Conservation (phyloP, 208 protist genomes). For the Vickermania ingenoplastis region DNA sequence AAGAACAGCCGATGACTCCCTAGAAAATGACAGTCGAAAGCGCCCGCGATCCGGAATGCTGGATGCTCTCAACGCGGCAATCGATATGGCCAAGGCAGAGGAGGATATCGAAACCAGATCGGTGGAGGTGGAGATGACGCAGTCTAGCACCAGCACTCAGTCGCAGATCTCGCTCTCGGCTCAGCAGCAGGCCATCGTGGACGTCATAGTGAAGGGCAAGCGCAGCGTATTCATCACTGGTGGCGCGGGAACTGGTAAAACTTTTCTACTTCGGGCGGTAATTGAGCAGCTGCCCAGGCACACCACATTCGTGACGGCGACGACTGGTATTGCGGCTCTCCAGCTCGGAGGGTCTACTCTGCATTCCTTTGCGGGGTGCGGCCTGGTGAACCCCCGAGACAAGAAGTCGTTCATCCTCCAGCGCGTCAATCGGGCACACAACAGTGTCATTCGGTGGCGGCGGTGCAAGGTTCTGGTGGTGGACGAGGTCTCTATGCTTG, state of each 20-base stretch:
- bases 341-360: constrained; percentile 81
- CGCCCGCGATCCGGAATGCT: no score
- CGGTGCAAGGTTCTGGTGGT: constrained; percentile 68
- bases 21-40: no score
- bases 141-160: no score
- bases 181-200: constrained; percentile 47
- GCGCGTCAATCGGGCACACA: constrained; percentile 14
- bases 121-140: no score
- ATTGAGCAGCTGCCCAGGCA: constrained; percentile 28
- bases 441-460: constrained; percentile 35
- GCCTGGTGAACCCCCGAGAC: constrained; percentile 23
- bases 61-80: no score
- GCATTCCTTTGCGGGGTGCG: constrained; percentile 78
- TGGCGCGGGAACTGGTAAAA: constrained; percentile 86
- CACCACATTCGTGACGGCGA: constrained; percentile 73
- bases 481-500: constrained; percentile 90
- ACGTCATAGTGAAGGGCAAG: constrained; percentile 31
- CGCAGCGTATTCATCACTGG: constrained; percentile 79
- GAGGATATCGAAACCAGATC: no score
- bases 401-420: constrained; percentile 17
- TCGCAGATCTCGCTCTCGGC: no score
- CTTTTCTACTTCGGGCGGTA: constrained; percentile 69
- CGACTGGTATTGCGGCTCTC: constrained; percentile 79
- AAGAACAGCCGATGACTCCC: no score
- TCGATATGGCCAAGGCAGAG: no score